These are phyloP conservation scores for Cucumis cinereus DNA, from an alignment of 306 rosid genomes.

Conservation along the genomic window DNA sequence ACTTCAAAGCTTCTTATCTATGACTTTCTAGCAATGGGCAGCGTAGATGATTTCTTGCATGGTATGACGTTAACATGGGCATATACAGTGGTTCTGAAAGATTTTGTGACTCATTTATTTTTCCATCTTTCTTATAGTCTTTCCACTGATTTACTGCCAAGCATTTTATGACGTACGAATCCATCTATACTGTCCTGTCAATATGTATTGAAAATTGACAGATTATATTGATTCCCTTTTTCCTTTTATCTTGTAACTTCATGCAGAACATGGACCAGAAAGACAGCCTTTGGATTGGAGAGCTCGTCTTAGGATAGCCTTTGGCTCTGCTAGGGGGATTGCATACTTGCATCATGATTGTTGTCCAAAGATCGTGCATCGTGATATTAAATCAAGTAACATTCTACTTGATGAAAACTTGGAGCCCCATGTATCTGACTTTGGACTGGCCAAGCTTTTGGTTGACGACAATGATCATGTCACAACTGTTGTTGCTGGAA, in stretches of 20 bases:
- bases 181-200: not conserved
- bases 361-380: slow-evolving; percentile 75
- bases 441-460: slow-evolving; percentile 91
- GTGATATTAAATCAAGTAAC: slow-evolving; percentile 92
- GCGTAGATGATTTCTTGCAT: slow-evolving; percentile 80
- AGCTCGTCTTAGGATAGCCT: slow-evolving; percentile 68
- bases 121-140: not conserved
- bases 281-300: slow-evolving; percentile 45
- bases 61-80: slow-evolving; percentile 29
- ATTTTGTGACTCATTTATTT: not conserved
- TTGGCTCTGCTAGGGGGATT: slow-evolving; percentile 86
- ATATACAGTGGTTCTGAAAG: not conserved
- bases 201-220: not conserved
- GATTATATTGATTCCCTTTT: not conserved
- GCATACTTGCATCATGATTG: slow-evolving; percentile 92
- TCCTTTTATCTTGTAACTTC: not conserved
- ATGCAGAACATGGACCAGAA: slow-evolving; percentile 23
- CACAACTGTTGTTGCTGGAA: slow-evolving; percentile 96
- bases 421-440: slow-evolving; percentile 85
- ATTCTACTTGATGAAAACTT: slow-evolving; percentile 76
- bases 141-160: not conserved
- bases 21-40: slow-evolving; percentile 68
- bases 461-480: slow-evolving; percentile 88
- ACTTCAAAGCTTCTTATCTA: slow-evolving; percentile 82
- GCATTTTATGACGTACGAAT: not conserved